phyloP scores from a whole-genome alignment of 768 basidiomycete genomes.

The Pilatotrama ljubarskyi region DNA sequence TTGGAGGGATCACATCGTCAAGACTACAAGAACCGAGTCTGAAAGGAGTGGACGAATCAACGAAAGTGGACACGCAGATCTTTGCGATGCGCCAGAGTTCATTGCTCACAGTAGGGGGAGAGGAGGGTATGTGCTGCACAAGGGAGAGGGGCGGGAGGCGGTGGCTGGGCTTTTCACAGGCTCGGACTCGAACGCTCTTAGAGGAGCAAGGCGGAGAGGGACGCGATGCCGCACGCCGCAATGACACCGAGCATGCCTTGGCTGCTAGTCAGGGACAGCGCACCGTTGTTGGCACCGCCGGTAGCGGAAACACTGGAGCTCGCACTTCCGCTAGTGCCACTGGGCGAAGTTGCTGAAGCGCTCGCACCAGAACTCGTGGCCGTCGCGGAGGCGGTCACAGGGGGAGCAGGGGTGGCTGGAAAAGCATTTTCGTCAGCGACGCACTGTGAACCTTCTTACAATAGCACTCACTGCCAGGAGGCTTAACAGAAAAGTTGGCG shows the following conservation, averaged over 20 bases:
- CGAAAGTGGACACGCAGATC: slow-evolving; percentile 7
- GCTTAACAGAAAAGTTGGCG: slow-evolving; percentile 36
- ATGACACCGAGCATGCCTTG: slow-evolving; percentile 22
- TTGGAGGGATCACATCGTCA: slow-evolving; percentile 3
- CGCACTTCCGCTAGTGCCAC: slow-evolving; percentile 6
- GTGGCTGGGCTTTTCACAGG: not conserved
- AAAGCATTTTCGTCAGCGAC: not conserved
- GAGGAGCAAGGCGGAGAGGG: slow-evolving; percentile 25
- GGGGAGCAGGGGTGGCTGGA: slow-evolving; percentile 24
- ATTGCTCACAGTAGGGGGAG: not conserved
- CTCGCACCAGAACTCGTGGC: slow-evolving; percentile 16
- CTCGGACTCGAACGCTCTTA: not conserved
- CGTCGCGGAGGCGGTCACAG: slow-evolving; percentile 1
- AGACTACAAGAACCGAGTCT: slow-evolving; percentile 2
- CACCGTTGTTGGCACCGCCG: slow-evolving; percentile 9
- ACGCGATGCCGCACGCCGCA: slow-evolving; percentile 26
- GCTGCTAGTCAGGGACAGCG: slow-evolving; percentile 7
- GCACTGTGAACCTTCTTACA: no score
- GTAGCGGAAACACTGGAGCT: slow-evolving; percentile 5
- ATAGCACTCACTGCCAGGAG: slow-evolving; percentile 37
- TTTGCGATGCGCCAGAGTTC: not conserved
- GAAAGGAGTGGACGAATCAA: slow-evolving; percentile 2
- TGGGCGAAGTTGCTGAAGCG: slow-evolving; percentile 17
- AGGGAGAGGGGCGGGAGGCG: not conserved
- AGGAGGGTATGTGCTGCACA: slow-evolving; percentile 10